Conservation (phyloP, 805 yeast species). For the Metschnikowia baotianmanensis region DNA sequence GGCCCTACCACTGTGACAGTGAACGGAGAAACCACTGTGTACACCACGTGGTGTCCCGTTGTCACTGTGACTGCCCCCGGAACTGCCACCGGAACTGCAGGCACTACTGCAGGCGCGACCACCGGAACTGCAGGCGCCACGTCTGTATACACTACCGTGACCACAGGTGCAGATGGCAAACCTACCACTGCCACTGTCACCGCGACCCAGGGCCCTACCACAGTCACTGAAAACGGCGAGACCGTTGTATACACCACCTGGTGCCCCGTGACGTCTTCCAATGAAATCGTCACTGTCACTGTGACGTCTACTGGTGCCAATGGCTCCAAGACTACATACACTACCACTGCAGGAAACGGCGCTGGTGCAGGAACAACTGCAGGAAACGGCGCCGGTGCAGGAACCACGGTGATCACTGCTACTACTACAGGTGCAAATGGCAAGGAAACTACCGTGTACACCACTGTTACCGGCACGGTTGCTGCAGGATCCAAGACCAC, state of each 20-base stretch:
- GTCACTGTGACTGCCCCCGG: constrained; percentile 22
- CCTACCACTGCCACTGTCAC: constrained; percentile 20
- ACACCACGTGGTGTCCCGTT: constrained; percentile 39
- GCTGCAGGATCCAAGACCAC: constrained; percentile 4
- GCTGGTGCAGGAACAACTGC: constrained; percentile 13
- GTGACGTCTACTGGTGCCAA: constrained; percentile 17
- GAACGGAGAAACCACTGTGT: constrained; percentile 18
- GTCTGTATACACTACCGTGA: constrained; percentile 9
- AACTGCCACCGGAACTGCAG: no score
- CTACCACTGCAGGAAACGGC: constrained; percentile 12
- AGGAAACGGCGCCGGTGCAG: constrained; percentile 5
- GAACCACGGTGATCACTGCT: constrained; percentile 3
- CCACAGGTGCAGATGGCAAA: constrained; percentile 14
- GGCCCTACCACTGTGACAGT: constrained; percentile 28
- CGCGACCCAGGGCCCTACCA: constrained; percentile 29
- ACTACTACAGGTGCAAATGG: constrained; percentile 8
- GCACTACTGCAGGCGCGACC: no score
- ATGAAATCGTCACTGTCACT: constrained; percentile 27
- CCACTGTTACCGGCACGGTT: constrained; percentile 4
- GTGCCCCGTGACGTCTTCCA: constrained; percentile 29
- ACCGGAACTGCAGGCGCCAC: no score
- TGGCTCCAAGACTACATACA: constrained; percentile 17
- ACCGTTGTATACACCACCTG: constrained; percentile 30
- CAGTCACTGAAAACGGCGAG: constrained; percentile 19
- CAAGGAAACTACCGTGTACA: background rate